phyloP scores from a whole-genome alignment of 2,329 filamentous ascomycete genomes.

The Pestalotiopsis sp. region DNA sequence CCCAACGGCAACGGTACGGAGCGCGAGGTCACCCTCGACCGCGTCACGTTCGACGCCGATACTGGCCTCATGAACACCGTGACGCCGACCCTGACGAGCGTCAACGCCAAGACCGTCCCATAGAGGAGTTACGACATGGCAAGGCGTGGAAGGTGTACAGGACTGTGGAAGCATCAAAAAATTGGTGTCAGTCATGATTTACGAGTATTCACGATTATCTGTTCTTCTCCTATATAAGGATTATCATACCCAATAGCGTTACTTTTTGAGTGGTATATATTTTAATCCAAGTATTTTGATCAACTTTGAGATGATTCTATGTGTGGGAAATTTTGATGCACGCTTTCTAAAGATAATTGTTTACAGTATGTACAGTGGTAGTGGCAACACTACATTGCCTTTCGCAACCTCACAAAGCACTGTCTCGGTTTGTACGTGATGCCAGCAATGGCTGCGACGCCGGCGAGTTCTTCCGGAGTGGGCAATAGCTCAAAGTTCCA shows the following conservation, averaged over 20 bases:
- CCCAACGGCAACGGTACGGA: constrained; percentile 46
- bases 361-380: background rate
- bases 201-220: background rate
- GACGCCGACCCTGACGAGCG: constrained; percentile 3
- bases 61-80: constrained; percentile 8
- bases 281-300: background rate
- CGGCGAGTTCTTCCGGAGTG: constrained; percentile 14
- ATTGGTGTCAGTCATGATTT: background rate
- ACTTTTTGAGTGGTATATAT: background rate
- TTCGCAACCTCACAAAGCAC: constrained; percentile 11
- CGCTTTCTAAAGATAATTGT: background rate
- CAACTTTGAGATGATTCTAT: background rate
- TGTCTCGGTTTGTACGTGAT: constrained; percentile 8
- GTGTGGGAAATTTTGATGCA: background rate
- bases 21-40: constrained; percentile 46
- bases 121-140: background rate
- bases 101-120: background rate
- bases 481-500: constrained; percentile 26
- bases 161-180: background rate
- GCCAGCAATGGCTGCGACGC: background rate
- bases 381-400: background rate
- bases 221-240: background rate
- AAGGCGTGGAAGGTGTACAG: background rate
- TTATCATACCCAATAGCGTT: background rate
- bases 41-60: constrained; percentile 33